Conservation (phyloP, 768 basidiomycete species). For the Tulasnella sp. region DNA sequence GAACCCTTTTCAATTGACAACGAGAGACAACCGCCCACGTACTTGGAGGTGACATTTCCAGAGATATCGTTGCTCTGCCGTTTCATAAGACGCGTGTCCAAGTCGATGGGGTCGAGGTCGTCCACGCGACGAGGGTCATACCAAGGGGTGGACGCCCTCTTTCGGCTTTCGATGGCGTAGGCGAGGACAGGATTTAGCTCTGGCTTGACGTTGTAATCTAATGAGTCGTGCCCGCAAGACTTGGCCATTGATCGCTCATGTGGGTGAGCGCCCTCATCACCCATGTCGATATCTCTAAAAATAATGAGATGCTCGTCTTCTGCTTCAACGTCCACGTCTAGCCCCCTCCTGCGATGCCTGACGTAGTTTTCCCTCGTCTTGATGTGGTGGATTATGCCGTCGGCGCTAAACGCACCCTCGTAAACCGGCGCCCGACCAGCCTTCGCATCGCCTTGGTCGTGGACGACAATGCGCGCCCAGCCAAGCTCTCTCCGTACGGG, state of each 20-base stretch:
- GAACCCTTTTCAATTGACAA: not conserved
- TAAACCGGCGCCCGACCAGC: conserved; percentile 52
- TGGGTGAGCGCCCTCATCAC: conserved; percentile 43
- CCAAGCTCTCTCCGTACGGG: conserved; percentile 50
- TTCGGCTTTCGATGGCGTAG: conserved; percentile 26
- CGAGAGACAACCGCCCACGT: conserved; percentile 30
- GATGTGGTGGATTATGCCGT: conserved; percentile 66
- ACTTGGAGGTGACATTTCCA: conserved; percentile 54
- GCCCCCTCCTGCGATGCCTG: conserved; percentile 44
- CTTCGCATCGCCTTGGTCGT: conserved; percentile 51
- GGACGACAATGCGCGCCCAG: conserved; percentile 74
- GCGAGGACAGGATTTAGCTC: conserved; percentile 48
- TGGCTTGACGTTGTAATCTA: conserved; percentile 63
- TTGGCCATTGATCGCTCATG: conserved; percentile 26
- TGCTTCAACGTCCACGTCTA: conserved; percentile 45
- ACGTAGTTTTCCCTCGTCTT: conserved; percentile 66
- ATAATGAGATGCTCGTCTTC: conserved; percentile 62
- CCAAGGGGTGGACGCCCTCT: conserved; percentile 38
- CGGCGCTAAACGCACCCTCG: conserved; percentile 69
- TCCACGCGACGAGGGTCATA: conserved; percentile 38
- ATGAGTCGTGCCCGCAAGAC: conserved; percentile 65
- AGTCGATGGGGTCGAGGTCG: not conserved
- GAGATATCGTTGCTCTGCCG: conserved; percentile 54
- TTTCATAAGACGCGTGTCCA: conserved; percentile 37
- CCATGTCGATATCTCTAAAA: conserved; percentile 69